These are phyloP conservation scores for Rhododendron molle DNA, from an alignment of 148 eudicot genomes.

Conservation along the genomic window DNA sequence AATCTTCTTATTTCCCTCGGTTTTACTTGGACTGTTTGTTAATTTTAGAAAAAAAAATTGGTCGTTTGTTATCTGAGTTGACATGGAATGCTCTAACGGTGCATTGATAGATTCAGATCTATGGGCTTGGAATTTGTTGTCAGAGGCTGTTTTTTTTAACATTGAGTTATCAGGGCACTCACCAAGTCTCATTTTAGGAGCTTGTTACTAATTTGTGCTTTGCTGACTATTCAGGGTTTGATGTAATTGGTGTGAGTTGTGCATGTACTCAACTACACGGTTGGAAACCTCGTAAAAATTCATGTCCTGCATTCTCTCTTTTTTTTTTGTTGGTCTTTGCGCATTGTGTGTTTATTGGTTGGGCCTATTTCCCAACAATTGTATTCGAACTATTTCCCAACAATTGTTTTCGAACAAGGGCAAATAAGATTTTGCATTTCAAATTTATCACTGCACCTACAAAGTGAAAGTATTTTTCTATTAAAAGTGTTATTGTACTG, in stretches of 20 bases:
- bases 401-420: background rate
- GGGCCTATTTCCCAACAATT: background rate
- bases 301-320: background rate
- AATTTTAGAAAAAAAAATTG: background rate
- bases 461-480: background rate
- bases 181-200: background rate
- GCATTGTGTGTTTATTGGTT: background rate
- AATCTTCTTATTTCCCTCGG: background rate
- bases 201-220: background rate
- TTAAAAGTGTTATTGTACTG: background rate
- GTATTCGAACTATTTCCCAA: background rate
- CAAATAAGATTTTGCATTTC: background rate
- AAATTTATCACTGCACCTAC: background rate
- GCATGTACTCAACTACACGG: background rate
- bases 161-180: too few relatives aligned
- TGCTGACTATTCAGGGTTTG: background rate
- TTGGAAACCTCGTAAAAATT: background rate
- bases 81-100: background rate
- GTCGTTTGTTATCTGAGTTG: background rate
- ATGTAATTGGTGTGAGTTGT: background rate
- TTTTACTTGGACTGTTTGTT: background rate
- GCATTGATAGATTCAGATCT: background rate
- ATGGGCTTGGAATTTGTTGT: background rate
- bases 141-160: background rate
- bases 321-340: background rate